phyloP scores from a whole-genome alignment of 495 filamentous ascomycete genomes.

The Podospora didyma region DNA sequence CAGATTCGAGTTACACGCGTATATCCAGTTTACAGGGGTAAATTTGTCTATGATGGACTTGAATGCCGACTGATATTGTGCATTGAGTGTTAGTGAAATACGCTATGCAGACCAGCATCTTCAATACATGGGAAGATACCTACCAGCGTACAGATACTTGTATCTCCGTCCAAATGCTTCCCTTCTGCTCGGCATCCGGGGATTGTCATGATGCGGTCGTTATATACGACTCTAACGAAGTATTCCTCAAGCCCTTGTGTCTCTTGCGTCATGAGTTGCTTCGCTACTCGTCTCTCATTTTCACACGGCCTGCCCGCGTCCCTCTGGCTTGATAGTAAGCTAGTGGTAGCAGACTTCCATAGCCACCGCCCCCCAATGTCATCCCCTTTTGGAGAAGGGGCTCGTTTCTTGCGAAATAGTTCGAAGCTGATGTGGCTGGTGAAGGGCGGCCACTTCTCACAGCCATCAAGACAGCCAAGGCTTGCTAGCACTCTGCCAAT shows the following conservation, averaged over 20 bases:
- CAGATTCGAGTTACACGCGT: neutral
- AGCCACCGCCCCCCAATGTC: neutral
- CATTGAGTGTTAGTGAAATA: neutral
- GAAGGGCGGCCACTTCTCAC: neutral
- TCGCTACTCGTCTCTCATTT: neutral
- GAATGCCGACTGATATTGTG: neutral
- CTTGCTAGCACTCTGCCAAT: neutral
- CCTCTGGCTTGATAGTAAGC: too few species aligned
- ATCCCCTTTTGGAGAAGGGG: neutral
- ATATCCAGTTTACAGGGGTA: neutral
- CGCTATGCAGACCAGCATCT: neutral
- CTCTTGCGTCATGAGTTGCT: neutral
- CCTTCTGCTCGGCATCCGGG: neutral
- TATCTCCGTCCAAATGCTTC: neutral
- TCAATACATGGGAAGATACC: neutral
- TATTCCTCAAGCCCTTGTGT: neutral
- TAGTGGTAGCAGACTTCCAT: neutral
- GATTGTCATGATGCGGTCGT: neutral
- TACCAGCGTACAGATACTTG: neutral
- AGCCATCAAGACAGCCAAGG: neutral
- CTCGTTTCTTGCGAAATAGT: neutral
- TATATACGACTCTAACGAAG: neutral
- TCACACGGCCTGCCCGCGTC: neutral
- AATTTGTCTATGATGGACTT: neutral
- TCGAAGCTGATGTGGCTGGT: neutral